Base-by-base conservation (phyloP, 345 rosid species). In the Hypericum androsaemum region DNA sequence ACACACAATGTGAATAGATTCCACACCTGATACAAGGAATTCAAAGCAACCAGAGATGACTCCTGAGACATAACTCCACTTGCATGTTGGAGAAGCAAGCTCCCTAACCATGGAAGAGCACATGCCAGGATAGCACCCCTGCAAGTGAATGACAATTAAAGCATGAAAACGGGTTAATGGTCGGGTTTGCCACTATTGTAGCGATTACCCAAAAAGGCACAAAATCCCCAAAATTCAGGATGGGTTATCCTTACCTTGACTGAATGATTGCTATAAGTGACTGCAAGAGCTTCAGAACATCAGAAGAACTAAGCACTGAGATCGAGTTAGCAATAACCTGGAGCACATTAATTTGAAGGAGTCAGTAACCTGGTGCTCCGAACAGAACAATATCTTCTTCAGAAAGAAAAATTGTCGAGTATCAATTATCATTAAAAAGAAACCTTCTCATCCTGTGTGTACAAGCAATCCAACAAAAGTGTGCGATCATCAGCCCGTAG, bases 101-200 rank as follows among this genome's bases (percentile, higher is more conserved):
- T 65, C 65, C 81, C 83, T 39, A 94, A 79, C 97, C 97, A 88
- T 0, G 99, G 97, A 66, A 88, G 78, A 35, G 86, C 66, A 70
- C 95, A 94, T 22, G 76, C 94, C 61, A 83, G 61, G 41, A 94
- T 77, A 55, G 97, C 94, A 58, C 95, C 99, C 72, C 99, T 94
- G 77, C 61, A 67, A 13, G 37, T 57, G 44, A 44, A 39, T n/a
- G n/a, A n/a, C n/a, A n/a, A n/a, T n/a, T n/a, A n/a, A n/a, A n/a
- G n/a, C n/a, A n/a, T n/a, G n/a, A n/a, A n/a, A n/a, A n/a, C n/a
- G n/a, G n/a, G n/a, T n/a, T n/a, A n/a, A n/a, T n/a, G n/a, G n/a
- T n/a, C n/a, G n/a, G n/a, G n/a, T n/a, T n/a, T n/a, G n/a, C n/a
- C n/a, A n/a, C n/a, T n/a, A n/a, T n/a, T n/a, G n/a, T n/a, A n/a